These are phyloP conservation scores for Rhodomyrtus psidioides DNA, from an alignment of 441 rosid genomes.

Conservation along the genomic window DNA sequence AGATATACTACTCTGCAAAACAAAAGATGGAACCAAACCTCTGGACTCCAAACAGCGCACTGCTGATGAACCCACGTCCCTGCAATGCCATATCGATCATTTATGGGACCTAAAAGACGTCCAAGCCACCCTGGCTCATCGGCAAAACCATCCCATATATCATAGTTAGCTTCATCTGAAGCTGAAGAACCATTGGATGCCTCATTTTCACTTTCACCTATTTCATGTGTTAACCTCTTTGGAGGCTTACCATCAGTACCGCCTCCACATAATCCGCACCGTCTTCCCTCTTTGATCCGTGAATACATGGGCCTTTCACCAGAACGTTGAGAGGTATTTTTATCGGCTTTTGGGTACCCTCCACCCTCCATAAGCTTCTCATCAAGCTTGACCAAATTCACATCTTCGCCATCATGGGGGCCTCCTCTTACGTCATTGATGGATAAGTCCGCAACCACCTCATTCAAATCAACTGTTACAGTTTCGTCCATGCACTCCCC, in stretches of 20 bases:
- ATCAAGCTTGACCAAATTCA: slow-evolving; percentile 20
- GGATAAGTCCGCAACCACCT: slow-evolving; percentile 13
- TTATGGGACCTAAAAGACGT: slow-evolving; percentile 85
- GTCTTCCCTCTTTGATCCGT: slow-evolving; percentile 67
- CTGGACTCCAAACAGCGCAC: slow-evolving; percentile 99
- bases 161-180: slow-evolving; percentile 78
- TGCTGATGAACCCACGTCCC: slow-evolving; percentile 99
- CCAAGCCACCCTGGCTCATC: slow-evolving; percentile 98
- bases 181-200: slow-evolving; percentile 76
- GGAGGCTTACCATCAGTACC: slow-evolving; percentile 93
- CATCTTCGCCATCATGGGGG: slow-evolving; percentile 16
- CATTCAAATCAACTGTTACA: slow-evolving; percentile 14
- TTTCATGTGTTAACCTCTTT: slow-evolving; percentile 62
- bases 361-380: slow-evolving; percentile 35
- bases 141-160: slow-evolving; percentile 93
- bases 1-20: neutral
- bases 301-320: slow-evolving; percentile 29
- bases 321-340: slow-evolving; percentile 16
- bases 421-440: slow-evolving; percentile 27
- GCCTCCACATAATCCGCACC: slow-evolving; percentile 93
- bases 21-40: slow-evolving; percentile 39
- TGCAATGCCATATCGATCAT: slow-evolving; percentile 94
- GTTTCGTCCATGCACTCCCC: slow-evolving; percentile 7
- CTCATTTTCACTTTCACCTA: slow-evolving; percentile 78
- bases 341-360: slow-evolving; percentile 22